Base-by-base conservation (phyloP, 1,139 yeast species). In the Debaryomyces subglobosus region DNA sequence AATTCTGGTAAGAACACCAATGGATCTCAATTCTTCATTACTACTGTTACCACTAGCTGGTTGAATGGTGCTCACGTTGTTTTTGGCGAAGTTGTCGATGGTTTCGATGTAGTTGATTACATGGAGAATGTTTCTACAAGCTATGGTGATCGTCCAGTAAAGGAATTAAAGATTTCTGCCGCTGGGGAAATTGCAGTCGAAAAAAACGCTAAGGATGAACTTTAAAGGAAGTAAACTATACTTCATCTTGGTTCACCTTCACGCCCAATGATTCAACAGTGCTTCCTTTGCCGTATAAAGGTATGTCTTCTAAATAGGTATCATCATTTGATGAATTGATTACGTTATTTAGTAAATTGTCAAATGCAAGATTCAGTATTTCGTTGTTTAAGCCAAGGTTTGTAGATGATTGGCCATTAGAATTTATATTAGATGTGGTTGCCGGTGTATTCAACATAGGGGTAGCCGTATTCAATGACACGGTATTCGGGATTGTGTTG, bases 41-140 rank as follows among this genome's bases (percentile, higher is more conserved):
- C 85, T 56, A 84, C 90, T 13, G 84, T 77, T 5, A 68, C 77
- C 15, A 82, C 89, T 33, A 68, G 72, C 38, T 82, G 86, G 86
- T 77, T 87, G 59, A 82, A 86, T 65, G 86, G 86, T 36, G 70
- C 69, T 21, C 91, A 87, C 66, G 95, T 87, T 56, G 94, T 86
- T n/a, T 87, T 87, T 60, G 95, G 95, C 49, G 88, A 86, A 67
- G 86, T 87, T 46, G 51, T 82, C 9, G 88, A 84, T 45, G 94
- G 94, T 20, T 71, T 79, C 61, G 87, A 85, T 38, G 79, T 85
- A 12, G 83, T 83, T 37, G 72, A 77, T 50, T 68, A 74, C 60
- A 77, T 81, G 58, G 88, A 83, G 59, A 71, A 68, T 45, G 83
- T 78, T 52, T 69, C 78, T 58, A 82, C 84, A 35, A 63, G 68